Evolutionary conservation across 2,329 filamentous ascomycete genomes (phyloP), one percentile per base, ranked within the genome.

Genomic region (Pyricularia grisea): DNA sequence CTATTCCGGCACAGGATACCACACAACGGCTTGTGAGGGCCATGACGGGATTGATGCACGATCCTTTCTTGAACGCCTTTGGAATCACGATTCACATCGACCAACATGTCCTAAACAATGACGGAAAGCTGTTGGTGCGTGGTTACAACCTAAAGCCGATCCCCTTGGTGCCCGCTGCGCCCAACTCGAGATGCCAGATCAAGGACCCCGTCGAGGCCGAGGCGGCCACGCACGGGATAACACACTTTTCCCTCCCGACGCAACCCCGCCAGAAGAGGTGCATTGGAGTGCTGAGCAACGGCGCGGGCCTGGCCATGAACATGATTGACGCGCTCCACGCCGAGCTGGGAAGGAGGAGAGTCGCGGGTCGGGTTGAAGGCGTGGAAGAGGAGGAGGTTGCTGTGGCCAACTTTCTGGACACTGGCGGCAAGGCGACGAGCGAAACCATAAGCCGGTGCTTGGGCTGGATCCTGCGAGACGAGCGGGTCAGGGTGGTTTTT

Each of bases 221-320:
- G 50, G 81, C 84, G 1, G 78, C 81, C 23, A 83, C 85, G 70
- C 82, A 89, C 70, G 92, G 92, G 3, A 93, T 97, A 73, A 91
- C 95, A 0, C 96, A 94, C 77, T 85, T 96, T 72, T 89, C 87
- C 74, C 79, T 84, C 69, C 23, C 58, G 10, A 61, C 58, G 25
- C 1, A 61, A 61, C 73, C 77, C 1, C 82, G 84, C 2, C 76
- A 81, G 68, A 87, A 84, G 68, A 87, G 84, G 68, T 88, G 88
- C 71, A 89, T 97, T 68, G 93, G 92, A 55, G 97, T 91, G 0
- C 82, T 96, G 72, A 92, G 97, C 72, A 97, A 97, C 75, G 93
- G 93, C 63, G 93, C 94, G 0, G 93, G 93, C 0, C 85, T 97
- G 1, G 93, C 93, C 0, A 95, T 97, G 91, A 95, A 95, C 76